Conservation (phyloP, 78 protist genomes). For the Polysphondylium violaceum region DNA sequence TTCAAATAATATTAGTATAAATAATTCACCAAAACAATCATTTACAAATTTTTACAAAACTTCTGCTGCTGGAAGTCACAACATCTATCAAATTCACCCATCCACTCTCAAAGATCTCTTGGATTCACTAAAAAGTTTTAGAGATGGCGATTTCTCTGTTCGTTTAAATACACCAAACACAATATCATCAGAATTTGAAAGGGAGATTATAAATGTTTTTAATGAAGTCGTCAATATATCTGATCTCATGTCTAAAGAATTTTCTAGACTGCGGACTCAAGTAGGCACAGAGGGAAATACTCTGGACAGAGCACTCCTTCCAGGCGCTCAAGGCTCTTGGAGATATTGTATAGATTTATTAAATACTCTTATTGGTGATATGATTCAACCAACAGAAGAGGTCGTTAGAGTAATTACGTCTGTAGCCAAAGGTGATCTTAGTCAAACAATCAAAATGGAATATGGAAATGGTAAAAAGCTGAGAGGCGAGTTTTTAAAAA, state of each 20-base stretch:
- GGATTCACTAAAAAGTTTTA: background rate
- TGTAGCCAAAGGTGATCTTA: slow-evolving; percentile 77
- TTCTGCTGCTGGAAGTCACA: background rate
- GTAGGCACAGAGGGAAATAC: slow-evolving; percentile 78
- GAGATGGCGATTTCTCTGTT: slow-evolving; percentile 57
- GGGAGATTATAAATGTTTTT: slow-evolving; percentile 24
- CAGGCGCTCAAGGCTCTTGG: slow-evolving; percentile 59
- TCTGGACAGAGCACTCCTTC: slow-evolving; percentile 25
- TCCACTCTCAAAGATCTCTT: background rate
- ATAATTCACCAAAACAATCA: background rate
- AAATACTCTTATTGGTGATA: slow-evolving; percentile 65
- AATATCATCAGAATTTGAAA: slow-evolving; percentile 5
- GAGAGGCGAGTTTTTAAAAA: slow-evolving; percentile 68
- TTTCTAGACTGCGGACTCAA: slow-evolving; percentile 37
- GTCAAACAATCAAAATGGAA: slow-evolving; percentile 65
- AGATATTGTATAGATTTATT: slow-evolving; percentile 48
- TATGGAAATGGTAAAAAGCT: slow-evolving; percentile 58
- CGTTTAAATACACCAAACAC: slow-evolving; percentile 14
- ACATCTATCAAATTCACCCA: background rate
- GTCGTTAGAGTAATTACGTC: slow-evolving; percentile 49
- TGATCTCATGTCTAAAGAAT: slow-evolving; percentile 41
- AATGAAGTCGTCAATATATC: slow-evolving; percentile 30
- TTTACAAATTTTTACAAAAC: background rate
- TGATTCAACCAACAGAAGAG: slow-evolving; percentile 76
- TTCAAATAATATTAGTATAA: slow-evolving; percentile 2